Evolutionary conservation across 495 filamentous ascomycete species (phyloP), one percentile per base, ranked within the genome.

Genomic region (Aspergillus taichungensis): DNA sequence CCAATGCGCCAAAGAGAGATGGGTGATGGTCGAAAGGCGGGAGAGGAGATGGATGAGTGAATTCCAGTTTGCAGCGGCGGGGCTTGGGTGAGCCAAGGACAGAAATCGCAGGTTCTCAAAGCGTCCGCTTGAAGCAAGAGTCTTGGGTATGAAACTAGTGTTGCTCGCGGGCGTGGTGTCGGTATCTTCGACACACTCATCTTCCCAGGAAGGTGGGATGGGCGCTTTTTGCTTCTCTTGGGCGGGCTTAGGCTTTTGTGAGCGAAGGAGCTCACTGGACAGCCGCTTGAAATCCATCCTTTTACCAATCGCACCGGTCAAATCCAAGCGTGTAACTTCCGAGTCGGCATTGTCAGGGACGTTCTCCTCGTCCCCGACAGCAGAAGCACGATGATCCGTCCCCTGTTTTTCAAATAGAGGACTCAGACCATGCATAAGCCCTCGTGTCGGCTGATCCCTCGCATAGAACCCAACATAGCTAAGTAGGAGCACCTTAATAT

Each of bases 1-100:
- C 89, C 89, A 95, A 58, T 83, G 60, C 8, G 85, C 83, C 5
- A 94, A 67, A 27, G 80, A 87, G 3, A 94, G 74, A 49, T 92
- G 84, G 0, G 87, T 90, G 32, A 92, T 66, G 0, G 67, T 78
- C 0, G 78, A 69, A 0, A 87, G 59, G 39, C 79, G 77, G 0
- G 73, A 62, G 0, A 81, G 67, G n/a, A 90, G 61, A 5, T 67
- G 47, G 9, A 91, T 67, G 14, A 92, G 74, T 6, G 77, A 70
- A 10, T 74, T 71, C 87, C 87, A 92, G 27, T 77, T 84, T 7
- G 75, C 73, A 13, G 50, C 43, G 10, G 42, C 31, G 3, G 54
- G 44, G 13, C 50, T 54, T 1, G 73, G 73, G 43, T 74, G 66
- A 0, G 74, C 72, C 0, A 80, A 60, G 5, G 75, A 79, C 6